Evolutionary conservation across 2,329 filamentous ascomycete species (phyloP).

Genomic region (Colletotrichum destructivum): DNA sequence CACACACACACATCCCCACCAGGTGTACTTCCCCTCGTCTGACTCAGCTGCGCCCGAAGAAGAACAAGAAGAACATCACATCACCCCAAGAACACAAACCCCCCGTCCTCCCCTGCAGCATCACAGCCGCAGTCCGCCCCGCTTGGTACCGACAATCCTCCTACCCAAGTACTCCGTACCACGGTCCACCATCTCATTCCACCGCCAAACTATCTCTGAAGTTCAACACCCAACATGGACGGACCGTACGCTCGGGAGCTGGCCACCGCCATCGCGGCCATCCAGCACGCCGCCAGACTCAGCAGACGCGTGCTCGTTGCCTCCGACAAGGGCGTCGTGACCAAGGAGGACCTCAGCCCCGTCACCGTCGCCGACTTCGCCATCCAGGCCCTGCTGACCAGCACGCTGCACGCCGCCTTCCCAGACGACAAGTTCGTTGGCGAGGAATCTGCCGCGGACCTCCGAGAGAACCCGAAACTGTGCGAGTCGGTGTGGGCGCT

Average conservation of each 20-base stretch:
- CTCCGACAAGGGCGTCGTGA: conserved; percentile 64
- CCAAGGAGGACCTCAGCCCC: conserved; percentile 70
- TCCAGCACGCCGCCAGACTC: conserved; percentile 63
- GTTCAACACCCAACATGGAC: conserved; percentile 53
- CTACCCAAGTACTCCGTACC: neutral
- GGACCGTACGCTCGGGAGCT: conserved; percentile 61
- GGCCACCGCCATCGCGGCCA: conserved; percentile 57
- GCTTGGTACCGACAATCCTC: neutral
- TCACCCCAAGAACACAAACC: neutral
- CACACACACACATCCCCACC: neutral
- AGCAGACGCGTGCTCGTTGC: conserved; percentile 64
- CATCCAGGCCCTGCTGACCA: conserved; percentile 69
- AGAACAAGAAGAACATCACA: too few species aligned
- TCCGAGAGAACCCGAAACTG: conserved; percentile 60
- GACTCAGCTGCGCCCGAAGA: neutral
- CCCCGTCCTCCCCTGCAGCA: neutral
- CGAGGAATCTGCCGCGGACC: conserved; percentile 67
- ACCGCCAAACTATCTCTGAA: neutral
- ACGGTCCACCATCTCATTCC: neutral
- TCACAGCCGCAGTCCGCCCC: conserved; percentile 1
- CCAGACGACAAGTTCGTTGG: conserved; percentile 68
- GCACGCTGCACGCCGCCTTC: conserved; percentile 65
- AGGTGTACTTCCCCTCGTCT: neutral
- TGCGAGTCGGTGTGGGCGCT: conserved; percentile 64
- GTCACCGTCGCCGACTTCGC: conserved; percentile 74